Conservation (phyloP, 1,284 basidiomycete genomes). For the Anthracocystis panici-leucophaei region DNA sequence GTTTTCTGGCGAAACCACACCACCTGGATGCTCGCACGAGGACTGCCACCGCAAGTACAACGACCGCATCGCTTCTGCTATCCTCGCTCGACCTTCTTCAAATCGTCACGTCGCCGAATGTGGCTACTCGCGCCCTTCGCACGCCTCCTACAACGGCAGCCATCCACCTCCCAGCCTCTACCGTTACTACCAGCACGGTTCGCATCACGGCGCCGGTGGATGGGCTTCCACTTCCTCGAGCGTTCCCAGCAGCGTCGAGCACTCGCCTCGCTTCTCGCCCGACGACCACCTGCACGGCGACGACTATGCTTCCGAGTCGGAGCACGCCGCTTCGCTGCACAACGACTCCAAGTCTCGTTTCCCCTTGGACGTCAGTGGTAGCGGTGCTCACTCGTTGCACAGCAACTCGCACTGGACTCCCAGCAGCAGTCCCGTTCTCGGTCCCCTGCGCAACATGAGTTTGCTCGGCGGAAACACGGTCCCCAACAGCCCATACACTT, state of each 20-base stretch:
- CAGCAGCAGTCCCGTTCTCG: constrained; percentile 67
- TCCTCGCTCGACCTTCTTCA: constrained; percentile 34
- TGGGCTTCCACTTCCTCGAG: constrained; percentile 60
- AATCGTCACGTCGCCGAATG: constrained; percentile 40
- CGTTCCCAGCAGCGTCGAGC: constrained; percentile 65
- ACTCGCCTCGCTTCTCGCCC: constrained; percentile 63
- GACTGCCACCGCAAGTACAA: constrained; percentile 65
- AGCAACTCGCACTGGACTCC: constrained; percentile 62
- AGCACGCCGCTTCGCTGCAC: constrained; percentile 39
- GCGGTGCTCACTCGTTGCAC: constrained; percentile 21
- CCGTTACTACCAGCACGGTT: constrained; percentile 49
- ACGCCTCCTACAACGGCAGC: constrained; percentile 36
- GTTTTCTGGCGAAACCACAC: constrained; percentile 27
- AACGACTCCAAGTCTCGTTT: constrained; percentile 43
- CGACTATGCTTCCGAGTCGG: constrained; percentile 59
- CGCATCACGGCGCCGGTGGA: constrained; percentile 39
- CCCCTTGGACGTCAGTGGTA: constrained; percentile 11
- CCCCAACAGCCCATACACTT: constrained; percentile 63
- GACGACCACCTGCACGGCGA: constrained; percentile 61
- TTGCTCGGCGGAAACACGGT: constrained; percentile 64
- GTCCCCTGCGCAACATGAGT: constrained; percentile 67
- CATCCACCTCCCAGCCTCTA: constrained; percentile 53
- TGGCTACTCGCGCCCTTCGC: constrained; percentile 34
- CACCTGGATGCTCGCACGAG: constrained; percentile 61
- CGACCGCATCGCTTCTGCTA: constrained; percentile 56